A percentile compares a stretch with the other conserved stretches of the same genome.
Evolutionary conservation across 352 stramenopile species (phyloP).

Genomic region (Pythium periplocum): DNA sequence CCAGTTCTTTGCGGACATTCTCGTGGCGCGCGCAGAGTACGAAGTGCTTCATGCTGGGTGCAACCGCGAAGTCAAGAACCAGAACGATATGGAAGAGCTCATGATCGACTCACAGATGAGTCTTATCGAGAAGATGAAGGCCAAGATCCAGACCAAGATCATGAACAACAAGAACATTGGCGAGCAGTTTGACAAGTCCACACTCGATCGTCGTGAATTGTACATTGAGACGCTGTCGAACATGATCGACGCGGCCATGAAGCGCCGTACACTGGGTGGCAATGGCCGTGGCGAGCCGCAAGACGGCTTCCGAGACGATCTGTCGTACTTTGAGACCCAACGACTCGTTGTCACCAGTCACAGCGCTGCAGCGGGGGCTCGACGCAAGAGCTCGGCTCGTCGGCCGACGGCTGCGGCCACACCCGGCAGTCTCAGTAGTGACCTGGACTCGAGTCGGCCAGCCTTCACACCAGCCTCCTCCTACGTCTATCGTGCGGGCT

Average conservation of each 20-base stretch:
- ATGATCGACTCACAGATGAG: constrained; percentile 59
- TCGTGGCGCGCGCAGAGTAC: constrained; percentile 71
- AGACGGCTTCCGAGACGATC: constrained; percentile 8
- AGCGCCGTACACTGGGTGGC: constrained; percentile 50
- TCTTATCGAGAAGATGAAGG: constrained; percentile 71
- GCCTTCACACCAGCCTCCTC: constrained; percentile 19
- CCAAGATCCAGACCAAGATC: constrained; percentile 81
- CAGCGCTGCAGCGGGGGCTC: constrained; percentile 3
- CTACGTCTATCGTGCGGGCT: constrained; percentile 22
- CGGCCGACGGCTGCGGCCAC: constrained; percentile 9
- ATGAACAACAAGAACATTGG: constrained; percentile 89
- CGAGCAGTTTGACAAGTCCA: constrained; percentile 82
- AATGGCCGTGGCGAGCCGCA: constrained; percentile 6
- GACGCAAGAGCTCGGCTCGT: constrained; percentile 14
- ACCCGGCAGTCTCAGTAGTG: constrained; percentile 4
- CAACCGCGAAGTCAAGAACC: constrained; percentile 47
- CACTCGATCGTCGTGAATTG: constrained; percentile 67
- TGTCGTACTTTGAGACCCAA: constrained; percentile 47
- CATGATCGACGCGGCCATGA: constrained; percentile 69
- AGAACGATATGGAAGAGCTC: constrained; percentile 25
- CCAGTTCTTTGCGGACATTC: constrained; percentile 76
- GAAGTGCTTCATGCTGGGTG: constrained; percentile 62
- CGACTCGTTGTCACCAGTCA: constrained; percentile 25
- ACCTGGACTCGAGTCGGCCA: constrained; percentile 18
- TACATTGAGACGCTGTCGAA: constrained; percentile 80